Evolutionary conservation across 2,329 filamentous ascomycete genomes (phyloP).

Genomic region (Lecanosticta acicola): DNA sequence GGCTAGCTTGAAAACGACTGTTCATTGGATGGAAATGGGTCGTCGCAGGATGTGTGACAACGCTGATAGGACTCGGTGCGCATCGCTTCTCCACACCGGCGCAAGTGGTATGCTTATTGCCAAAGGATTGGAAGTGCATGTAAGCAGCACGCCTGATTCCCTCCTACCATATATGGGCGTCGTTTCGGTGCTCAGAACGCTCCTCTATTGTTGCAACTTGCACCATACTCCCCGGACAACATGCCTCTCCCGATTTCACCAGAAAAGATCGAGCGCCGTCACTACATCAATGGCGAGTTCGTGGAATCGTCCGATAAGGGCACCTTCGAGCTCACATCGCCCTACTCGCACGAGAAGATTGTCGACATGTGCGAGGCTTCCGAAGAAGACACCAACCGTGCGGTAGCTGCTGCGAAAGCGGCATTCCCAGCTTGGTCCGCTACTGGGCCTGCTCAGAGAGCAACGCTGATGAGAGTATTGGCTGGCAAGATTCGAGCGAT

Average conservation of each 20-base stretch:
- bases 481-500: conserved; percentile 41
- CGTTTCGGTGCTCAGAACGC: no score
- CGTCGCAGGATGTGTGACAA: no score
- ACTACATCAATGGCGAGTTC: conserved; percentile 51
- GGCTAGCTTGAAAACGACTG: no score
- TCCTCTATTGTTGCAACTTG: no score
- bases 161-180: no score
- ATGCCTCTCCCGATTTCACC: conserved; percentile 21
- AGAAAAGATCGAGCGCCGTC: conserved; percentile 34
- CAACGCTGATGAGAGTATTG: conserved; percentile 42
- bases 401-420: conserved; percentile 62
- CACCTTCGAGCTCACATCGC: conserved; percentile 44
- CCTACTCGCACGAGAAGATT: conserved; percentile 38
- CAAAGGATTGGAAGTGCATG: no score
- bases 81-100: no score
- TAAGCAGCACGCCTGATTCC: no score
- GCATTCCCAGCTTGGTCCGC: conserved; percentile 61
- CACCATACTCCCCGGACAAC: background rate
- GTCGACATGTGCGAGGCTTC: conserved; percentile 61
- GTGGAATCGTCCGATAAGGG: conserved; percentile 42
- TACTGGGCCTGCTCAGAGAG: conserved; percentile 36
- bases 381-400: conserved; percentile 61
- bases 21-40: no score
- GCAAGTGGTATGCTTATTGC: no score
- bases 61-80: no score